Conservation (phyloP, 768 basidiomycete genomes). For the Lentinus brumalis region DNA sequence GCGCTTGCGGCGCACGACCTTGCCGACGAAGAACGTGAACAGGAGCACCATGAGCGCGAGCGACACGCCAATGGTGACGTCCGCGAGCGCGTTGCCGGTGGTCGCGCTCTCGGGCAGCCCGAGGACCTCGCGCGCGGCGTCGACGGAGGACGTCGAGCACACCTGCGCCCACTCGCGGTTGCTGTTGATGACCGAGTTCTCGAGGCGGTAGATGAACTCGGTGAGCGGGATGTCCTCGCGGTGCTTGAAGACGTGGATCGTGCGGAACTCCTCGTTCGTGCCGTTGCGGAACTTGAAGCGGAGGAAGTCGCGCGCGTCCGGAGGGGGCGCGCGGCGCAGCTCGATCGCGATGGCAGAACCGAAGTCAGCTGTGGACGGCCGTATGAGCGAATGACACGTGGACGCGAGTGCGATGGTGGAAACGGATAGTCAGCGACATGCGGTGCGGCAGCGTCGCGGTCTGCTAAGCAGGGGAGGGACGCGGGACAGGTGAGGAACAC, state of each 20-base stretch:
- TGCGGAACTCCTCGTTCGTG: slow-evolving; percentile 60
- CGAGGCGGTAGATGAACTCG: slow-evolving; percentile 81
- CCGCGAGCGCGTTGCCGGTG: slow-evolving; percentile 28
- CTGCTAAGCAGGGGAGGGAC: not conserved
- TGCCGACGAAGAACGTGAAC: slow-evolving; percentile 34
- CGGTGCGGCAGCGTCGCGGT: not conserved
- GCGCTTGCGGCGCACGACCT: slow-evolving; percentile 31
- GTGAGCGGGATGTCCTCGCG: slow-evolving; percentile 77
- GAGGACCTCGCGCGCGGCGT: slow-evolving; percentile 6
- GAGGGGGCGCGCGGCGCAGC: slow-evolving; percentile 72
- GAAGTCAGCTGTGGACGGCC: slow-evolving; percentile 57
- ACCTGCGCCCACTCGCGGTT: slow-evolving; percentile 47
- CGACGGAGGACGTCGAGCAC: slow-evolving; percentile 33
- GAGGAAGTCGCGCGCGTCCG: slow-evolving; percentile 78
- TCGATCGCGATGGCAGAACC: slow-evolving; percentile 77
- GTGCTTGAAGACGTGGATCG: slow-evolving; percentile 75
- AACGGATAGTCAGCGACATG: not conserved
- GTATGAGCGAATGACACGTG: not conserved
- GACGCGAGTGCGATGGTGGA: not conserved
- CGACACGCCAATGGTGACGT: slow-evolving; percentile 36
- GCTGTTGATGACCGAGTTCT: slow-evolving; percentile 52
- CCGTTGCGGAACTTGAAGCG: slow-evolving; percentile 88
- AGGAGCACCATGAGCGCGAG: slow-evolving; percentile 40
- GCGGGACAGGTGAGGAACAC: slow-evolving; percentile 30
- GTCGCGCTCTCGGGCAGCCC: slow-evolving; percentile 17